These are phyloP conservation scores for Heterobasidion occidentale DNA, from an alignment of 1,284 basidiomycete genomes.

Conservation along the genomic window DNA sequence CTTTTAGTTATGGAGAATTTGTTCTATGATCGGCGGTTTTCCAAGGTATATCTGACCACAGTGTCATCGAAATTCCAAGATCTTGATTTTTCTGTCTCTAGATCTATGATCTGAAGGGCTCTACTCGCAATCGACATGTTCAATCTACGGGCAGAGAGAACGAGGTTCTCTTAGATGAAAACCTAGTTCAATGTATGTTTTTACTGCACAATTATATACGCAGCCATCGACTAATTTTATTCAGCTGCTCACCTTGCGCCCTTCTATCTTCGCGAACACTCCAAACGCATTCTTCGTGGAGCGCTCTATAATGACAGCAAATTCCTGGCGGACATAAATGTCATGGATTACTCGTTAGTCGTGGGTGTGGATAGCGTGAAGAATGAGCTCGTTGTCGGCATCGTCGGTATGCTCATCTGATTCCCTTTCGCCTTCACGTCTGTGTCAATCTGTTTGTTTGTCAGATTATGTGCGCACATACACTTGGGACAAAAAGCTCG, in stretches of 20 bases:
- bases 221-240: constrained; percentile 8
- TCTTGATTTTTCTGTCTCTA: constrained; percentile 20
- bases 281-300: constrained; percentile 86
- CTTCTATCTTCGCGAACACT: constrained; percentile 92
- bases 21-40: constrained; percentile 86
- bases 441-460: constrained; percentile 1
- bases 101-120: constrained; percentile 96
- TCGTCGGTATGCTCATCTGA: constrained; percentile 64
- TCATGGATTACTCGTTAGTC: constrained; percentile 99
- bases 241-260: constrained; percentile 68
- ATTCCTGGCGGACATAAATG: constrained; percentile 92
- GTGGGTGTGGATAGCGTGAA: constrained; percentile 85
- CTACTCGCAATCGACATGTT: constrained; percentile 86
- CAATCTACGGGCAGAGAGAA: constrained; percentile 87
- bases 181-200: constrained; percentile 72
- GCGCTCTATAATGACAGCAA: constrained; percentile 92
- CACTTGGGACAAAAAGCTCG: constrained; percentile 97
- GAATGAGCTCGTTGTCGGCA: constrained; percentile 90
- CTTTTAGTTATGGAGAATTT: constrained; percentile 97
- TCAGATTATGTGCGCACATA: constrained; percentile 90
- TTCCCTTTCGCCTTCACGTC: constrained; percentile 8
- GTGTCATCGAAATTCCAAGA: not conserved
- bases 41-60: constrained; percentile 47
- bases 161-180: constrained; percentile 91
- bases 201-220: not conserved